phyloP scores from a whole-genome alignment of 352 stramenopile species.

The Phytophthora hybrid region DNA sequence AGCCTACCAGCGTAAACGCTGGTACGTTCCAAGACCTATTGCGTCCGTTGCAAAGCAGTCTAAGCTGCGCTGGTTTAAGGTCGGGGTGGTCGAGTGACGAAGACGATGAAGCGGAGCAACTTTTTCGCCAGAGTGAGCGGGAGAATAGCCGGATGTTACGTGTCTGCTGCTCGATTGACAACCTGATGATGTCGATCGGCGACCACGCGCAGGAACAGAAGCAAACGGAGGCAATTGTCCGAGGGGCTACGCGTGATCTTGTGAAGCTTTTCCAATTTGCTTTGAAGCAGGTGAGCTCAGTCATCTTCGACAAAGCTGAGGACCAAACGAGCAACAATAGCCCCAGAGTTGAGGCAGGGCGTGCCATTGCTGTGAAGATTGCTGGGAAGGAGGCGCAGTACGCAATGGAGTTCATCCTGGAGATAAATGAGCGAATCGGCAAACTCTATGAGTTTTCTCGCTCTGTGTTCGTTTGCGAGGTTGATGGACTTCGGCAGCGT shows the following conservation, averaged over 20 bases:
- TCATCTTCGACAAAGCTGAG: conserved; percentile 30
- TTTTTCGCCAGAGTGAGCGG: conserved; percentile 53
- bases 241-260: conserved; percentile 52
- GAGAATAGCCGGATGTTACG: conserved; percentile 65
- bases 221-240: conserved; percentile 50
- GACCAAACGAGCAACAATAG: conserved; percentile 4
- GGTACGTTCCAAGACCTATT: conserved; percentile 59
- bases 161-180: conserved; percentile 76
- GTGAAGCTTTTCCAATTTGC: conserved; percentile 59
- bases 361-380: conserved; percentile 13
- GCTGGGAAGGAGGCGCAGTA: conserved; percentile 53
- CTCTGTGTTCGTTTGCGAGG: conserved; percentile 43
- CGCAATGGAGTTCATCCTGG: conserved; percentile 50
- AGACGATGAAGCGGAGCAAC: conserved; percentile 47
- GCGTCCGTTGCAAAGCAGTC: conserved; percentile 60
- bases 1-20: conserved; percentile 8
- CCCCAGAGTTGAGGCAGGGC: not conserved
- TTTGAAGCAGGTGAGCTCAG: conserved; percentile 49
- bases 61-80: conserved; percentile 54
- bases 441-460: conserved; percentile 52
- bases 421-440: conserved; percentile 50
- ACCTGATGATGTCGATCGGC: conserved; percentile 62
- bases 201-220: conserved; percentile 64
- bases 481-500: conserved; percentile 24
- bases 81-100: conserved; percentile 47